These are phyloP conservation scores for Boletus pseudopeckii DNA, from an alignment of 768 basidiomycete species.

Conservation along the genomic window DNA sequence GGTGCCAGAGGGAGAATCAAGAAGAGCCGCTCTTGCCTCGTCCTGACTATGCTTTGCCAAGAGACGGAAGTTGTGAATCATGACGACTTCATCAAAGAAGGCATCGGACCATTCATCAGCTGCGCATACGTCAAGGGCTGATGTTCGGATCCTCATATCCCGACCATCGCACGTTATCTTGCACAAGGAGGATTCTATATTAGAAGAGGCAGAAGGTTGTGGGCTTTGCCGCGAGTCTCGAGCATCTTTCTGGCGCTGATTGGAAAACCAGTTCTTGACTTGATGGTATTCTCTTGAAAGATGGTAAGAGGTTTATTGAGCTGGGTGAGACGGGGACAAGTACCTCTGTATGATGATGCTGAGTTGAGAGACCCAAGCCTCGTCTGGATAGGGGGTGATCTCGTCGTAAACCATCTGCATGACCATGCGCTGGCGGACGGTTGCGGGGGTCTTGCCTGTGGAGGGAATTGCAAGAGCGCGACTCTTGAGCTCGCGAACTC, in stretches of 20 bases:
- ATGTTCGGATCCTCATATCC: constrained; percentile 45
- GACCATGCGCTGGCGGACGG: constrained; percentile 51
- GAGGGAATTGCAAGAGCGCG: constrained; percentile 33
- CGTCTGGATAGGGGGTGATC: constrained; percentile 62
- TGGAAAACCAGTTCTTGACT: constrained; percentile 68
- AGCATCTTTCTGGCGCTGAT: constrained; percentile 52
- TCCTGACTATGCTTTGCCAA: constrained; percentile 37
- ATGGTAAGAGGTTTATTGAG: neutral
- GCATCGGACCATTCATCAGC: constrained; percentile 55
- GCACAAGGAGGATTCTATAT: constrained; percentile 34
- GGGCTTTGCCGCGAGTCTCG: constrained; percentile 36
- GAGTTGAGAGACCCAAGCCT: constrained; percentile 58
- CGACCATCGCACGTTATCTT: constrained; percentile 37
- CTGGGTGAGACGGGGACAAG: constrained; percentile 9
- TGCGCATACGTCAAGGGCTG: constrained; percentile 42
- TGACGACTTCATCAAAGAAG: constrained; percentile 59
- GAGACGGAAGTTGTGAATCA: constrained; percentile 51
- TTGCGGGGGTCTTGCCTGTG: constrained; percentile 47
- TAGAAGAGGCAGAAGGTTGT: constrained; percentile 31
- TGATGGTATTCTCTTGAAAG: constrained; percentile 50
- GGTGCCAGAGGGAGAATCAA: constrained; percentile 22
- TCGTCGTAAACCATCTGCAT: constrained; percentile 63
- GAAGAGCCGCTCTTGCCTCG: constrained; percentile 29
- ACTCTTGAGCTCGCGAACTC: constrained; percentile 30
- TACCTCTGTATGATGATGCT: constrained; percentile 57